Conservation (phyloP, 441 rosid species). For the Hura crepitans region DNA sequence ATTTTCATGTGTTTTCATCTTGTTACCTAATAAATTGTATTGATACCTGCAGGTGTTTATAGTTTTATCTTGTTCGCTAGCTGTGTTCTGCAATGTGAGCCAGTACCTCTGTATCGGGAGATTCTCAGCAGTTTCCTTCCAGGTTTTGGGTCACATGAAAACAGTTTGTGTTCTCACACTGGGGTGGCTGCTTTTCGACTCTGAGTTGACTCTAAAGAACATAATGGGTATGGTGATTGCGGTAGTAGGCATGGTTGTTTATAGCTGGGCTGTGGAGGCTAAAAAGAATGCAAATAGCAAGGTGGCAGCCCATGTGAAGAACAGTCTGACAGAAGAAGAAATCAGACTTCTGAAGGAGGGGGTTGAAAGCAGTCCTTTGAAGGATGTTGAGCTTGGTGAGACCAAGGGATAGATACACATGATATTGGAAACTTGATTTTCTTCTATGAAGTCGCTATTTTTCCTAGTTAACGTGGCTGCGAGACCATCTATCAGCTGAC, state of each 20-base stretch:
- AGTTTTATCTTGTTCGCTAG: constrained; percentile 65
- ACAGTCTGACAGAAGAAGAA: constrained; percentile 79
- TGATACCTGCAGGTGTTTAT: constrained; percentile 55
- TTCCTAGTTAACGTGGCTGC: constrained; percentile 21
- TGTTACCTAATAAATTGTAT: constrained; percentile 13
- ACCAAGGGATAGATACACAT: constrained; percentile 38
- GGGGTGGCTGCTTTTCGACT: constrained; percentile 83
- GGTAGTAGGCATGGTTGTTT: constrained; percentile 72
- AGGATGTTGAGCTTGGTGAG: constrained; percentile 72
- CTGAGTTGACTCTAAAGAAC: constrained; percentile 69
- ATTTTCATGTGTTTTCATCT: background rate
- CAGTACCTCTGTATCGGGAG: constrained; percentile 93
- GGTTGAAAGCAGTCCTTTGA: constrained; percentile 45
- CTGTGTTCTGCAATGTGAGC: constrained; percentile 88
- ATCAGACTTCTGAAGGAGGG: constrained; percentile 75
- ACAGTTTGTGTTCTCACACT: constrained; percentile 74
- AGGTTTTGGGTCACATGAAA: constrained; percentile 92
- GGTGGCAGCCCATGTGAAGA: constrained; percentile 36
- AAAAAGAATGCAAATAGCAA: constrained; percentile 47
- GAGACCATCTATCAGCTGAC: constrained; percentile 18
- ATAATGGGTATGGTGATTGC: constrained; percentile 74
- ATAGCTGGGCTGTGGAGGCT: constrained; percentile 79
- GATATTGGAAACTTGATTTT: constrained; percentile 8
- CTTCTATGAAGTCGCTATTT: background rate
- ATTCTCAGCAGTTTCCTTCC: constrained; percentile 85